phyloP scores from a whole-genome alignment of 75 land plant species.

The Cupressus sempervirens region DNA sequence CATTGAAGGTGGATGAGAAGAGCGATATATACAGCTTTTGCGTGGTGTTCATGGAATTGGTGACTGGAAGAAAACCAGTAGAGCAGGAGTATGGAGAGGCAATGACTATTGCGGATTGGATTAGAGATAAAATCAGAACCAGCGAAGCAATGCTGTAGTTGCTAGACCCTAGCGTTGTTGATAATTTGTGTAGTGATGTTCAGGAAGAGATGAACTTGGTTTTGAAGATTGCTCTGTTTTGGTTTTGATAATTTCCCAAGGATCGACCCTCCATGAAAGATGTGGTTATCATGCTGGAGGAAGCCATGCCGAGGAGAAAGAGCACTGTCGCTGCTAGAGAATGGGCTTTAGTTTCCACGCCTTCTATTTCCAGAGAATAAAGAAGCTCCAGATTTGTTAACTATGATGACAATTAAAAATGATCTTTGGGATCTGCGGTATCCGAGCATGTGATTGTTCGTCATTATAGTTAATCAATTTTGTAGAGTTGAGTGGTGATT shows the following conservation, averaged over 20 bases:
- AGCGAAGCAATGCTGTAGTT: conserved; percentile 30
- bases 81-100: conserved; percentile 64
- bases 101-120: conserved; percentile 61
- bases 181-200: conserved; percentile 48
- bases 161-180: conserved; percentile 39
- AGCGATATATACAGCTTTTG: conserved; percentile 81
- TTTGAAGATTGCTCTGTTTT: conserved; percentile 74
- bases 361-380: conserved; percentile 30
- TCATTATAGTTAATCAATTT: neutral
- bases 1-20: conserved; percentile 69
- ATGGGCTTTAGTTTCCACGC: conserved; percentile 22
- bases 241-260: too few species aligned
- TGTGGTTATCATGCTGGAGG: conserved; percentile 59
- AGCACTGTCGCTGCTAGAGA: conserved; percentile 21
- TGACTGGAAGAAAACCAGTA: conserved; percentile 54
- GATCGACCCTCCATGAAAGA: conserved; percentile 96
- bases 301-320: conserved; percentile 71
- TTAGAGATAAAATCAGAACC: conserved; percentile 29
- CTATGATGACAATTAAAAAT: neutral
- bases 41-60: conserved; percentile 66
- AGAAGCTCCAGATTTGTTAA: too few species aligned
- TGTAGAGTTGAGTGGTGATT: neutral
- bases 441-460: too few species aligned
- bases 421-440: neutral
- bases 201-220: conserved; percentile 81